Base-by-base conservation (phyloP, 2,329 filamentous ascomycete species). In the Epichloe sibirici region DNA sequence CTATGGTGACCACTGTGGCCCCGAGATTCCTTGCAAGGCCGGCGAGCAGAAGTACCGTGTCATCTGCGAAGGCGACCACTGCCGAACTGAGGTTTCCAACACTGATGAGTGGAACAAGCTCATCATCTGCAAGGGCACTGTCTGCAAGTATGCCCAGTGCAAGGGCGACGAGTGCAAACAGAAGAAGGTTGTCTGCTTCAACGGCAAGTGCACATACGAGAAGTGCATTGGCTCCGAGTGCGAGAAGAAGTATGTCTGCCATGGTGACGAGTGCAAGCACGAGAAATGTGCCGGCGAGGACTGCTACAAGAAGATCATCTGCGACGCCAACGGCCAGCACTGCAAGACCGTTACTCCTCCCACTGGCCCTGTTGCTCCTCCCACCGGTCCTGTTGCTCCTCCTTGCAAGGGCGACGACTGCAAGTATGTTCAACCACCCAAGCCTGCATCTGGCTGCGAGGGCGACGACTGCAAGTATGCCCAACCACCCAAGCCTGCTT, bases 151-250 rank as follows among this genome's bases (percentile, higher is more conserved):
- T 55, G 49, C 58, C 48, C 15, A 57, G 34, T 59, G 58, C 59
- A n/a, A 59, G 21, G 56, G 53, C 37, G 51, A 59, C 2, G 60
- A 62, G 37, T 63, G 60, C 53, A 40, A 37, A 8, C 48, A 58
- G 50, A 62, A 62, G 54, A 68, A 69, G 62, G 56, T 68, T 49
- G 57, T 63, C 59, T 70, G 66, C 65, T 59, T 59, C 55, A 60
- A 63, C 45, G 59, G 57, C 51, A 57, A 63, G 52, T 70, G 66
- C 59, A 53, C 54, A 17, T 51, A 59, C 28, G 62, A 62, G 57
- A 55, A 61, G 49, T 63, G 63, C 60, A 53, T 57, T 47, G 57
- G 58, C 37, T 57, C 65, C 4, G 59, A 63, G 50, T 67, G 65
- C 59, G 55, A 58, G 50, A 65, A 65, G 60, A 65, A 68, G 55